Evolutionary conservation across 768 basidiomycete genomes (phyloP).

Genomic region (Trametopsis cervina): DNA sequence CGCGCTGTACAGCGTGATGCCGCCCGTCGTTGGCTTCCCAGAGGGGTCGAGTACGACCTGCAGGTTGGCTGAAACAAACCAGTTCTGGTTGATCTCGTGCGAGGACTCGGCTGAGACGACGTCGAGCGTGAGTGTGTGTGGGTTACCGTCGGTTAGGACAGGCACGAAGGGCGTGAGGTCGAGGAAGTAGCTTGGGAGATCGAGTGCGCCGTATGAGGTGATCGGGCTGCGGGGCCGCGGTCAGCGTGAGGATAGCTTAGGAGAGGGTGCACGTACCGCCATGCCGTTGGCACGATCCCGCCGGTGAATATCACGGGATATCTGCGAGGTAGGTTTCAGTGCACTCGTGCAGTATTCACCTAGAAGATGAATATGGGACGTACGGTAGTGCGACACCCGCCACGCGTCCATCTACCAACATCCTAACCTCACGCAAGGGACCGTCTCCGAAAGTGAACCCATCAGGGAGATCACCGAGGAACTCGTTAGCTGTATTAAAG

Average conservation of each 20-base stretch:
- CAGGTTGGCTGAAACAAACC: constrained; percentile 67
- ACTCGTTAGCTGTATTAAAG: constrained; percentile 57
- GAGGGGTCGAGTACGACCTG: constrained; percentile 67
- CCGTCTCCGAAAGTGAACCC: constrained; percentile 44
- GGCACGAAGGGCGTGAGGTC: constrained; percentile 77
- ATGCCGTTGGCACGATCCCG: constrained; percentile 60
- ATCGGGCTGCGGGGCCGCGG: constrained; percentile 65
- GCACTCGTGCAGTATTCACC: background rate
- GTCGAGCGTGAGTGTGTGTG: constrained; percentile 68
- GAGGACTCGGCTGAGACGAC: constrained; percentile 63
- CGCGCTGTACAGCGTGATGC: constrained; percentile 51
- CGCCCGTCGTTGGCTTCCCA: constrained; percentile 56
- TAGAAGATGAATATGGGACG: constrained; percentile 6
- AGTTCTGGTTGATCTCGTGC: constrained; percentile 64
- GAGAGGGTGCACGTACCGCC: constrained; percentile 41
- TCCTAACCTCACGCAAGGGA: constrained; percentile 56
- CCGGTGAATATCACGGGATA: constrained; percentile 58
- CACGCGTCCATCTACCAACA: constrained; percentile 47
- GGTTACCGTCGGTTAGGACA: constrained; percentile 55
- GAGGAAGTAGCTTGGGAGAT: constrained; percentile 71
- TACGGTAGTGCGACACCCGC: constrained; percentile 57
- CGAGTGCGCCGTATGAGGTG: constrained; percentile 68
- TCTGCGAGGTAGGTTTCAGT: too few relatives aligned
- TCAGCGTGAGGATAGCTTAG: too few relatives aligned
- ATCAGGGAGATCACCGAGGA: constrained; percentile 45